phyloP scores from a whole-genome alignment of 1,139 yeast genomes.

The Diutina siamensis region DNA sequence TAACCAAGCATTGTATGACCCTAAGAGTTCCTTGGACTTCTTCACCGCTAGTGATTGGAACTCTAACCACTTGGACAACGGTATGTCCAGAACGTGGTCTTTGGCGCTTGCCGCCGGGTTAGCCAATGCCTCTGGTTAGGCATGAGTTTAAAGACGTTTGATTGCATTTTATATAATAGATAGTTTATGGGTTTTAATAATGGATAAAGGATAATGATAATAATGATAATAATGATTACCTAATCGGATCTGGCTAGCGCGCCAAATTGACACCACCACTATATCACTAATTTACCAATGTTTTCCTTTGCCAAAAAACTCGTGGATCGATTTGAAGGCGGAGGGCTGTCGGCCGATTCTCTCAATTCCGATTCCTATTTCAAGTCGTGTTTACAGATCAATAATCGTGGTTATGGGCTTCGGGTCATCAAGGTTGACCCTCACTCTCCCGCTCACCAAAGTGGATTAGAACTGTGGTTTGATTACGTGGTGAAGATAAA shows the following conservation, averaged over 20 bases:
- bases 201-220: not conserved
- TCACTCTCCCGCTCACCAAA: conserved; percentile 25
- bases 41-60: conserved; percentile 45
- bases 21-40: conserved; percentile 52
- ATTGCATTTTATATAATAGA: not conserved
- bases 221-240: not conserved
- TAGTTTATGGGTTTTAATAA: not conserved
- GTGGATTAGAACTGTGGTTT: conserved; percentile 66
- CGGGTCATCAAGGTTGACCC: conserved; percentile 31
- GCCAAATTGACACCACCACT: too few species aligned
- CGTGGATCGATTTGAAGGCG: conserved; percentile 62
- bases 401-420: conserved; percentile 33
- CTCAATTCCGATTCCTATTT: conserved; percentile 40
- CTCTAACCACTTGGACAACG: conserved; percentile 59
- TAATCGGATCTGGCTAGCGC: too few species aligned
- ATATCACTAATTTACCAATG: conserved; percentile 28
- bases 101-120: conserved; percentile 36
- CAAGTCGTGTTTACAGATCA: conserved; percentile 27
- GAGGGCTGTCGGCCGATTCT: conserved; percentile 12
- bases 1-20: conserved; percentile 69
- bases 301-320: conserved; percentile 81
- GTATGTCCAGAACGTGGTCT: conserved; percentile 87
- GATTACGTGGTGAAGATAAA: conserved; percentile 75
- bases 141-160: not conserved
- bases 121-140: not conserved